Base-by-base conservation (phyloP, 768 basidiomycete species). In the Leccinum subtestaceum region DNA sequence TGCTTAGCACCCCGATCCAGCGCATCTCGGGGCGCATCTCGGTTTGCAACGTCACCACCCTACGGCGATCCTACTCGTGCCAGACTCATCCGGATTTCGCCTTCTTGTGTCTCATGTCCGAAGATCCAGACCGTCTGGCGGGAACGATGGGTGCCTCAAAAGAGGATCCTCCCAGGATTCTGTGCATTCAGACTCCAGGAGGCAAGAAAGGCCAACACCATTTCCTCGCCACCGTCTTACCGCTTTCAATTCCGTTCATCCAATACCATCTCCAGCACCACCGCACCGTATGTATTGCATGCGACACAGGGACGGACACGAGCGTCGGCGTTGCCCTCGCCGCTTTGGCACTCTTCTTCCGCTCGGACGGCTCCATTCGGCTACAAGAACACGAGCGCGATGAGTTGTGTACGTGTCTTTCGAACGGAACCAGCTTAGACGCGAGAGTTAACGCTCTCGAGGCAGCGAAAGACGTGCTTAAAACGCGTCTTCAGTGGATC, bases 401-500 rank as follows among this genome's bases (percentile, higher is more conserved):
- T 21, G 31, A 49, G 0, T 40, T 72, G 5, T 67, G 71, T 72
- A 56, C 56, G 71, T 72, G 23, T n/a, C 8, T 1, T 49, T 52
- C 31, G 40, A 43, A 40, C 7, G 36, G n/a, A 8, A 21, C 4
- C 32, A 6, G n/a, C 27, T 23, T 21, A 19, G 9, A 49, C 43
- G 34, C 34, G 10, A n/a, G 25, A 10, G 19, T 53, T 67, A 12
- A 62, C 31, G 1, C 8, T 21, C 19, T 60, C 36, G 40, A 36
- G 36, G 19, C 67, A 47, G 79, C 77, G 62, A 97, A 97, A 70
- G 72, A 78, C 19, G 73, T 80, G 12, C 84, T 98, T 61, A 83
- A 84, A 11, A 86, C 78, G 12, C 81, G 93, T 17, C 77, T 98
- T 36, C 88, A 98, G 68, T 93, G 91, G 91, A 84, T 98, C 51